Evolutionary conservation across 495 filamentous ascomycete species (phyloP), one percentile per base, ranked within the genome.

Genomic region (Aspergillus biplanus): DNA sequence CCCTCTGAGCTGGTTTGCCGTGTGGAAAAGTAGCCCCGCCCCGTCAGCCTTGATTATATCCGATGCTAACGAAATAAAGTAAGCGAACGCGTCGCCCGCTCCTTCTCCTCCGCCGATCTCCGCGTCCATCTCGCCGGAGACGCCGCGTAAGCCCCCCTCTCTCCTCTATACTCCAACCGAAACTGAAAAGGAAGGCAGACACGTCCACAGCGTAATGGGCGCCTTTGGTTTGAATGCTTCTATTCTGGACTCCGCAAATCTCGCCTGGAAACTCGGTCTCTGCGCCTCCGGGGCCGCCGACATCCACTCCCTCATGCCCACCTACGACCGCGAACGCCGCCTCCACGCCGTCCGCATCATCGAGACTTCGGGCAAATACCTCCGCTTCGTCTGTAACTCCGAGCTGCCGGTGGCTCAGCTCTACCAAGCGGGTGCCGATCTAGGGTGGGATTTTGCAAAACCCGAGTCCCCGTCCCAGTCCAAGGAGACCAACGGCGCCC

Each of bases 171-270:
- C n/a, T n/a, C n/a, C n/a, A n/a, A n/a, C n/a, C n/a, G n/a, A n/a
- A n/a, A n/a, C n/a, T n/a, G n/a, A n/a, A n/a, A n/a, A n/a, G n/a
- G n/a, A n/a, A n/a, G n/a, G n/a, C n/a, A 56, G 31, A 7, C 56
- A 67, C 60, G 69, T 79, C 8, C 76, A 79, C 65, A 68, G 61
- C 12, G 73, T 79, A n/a, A 66, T 78, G 63, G 75, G 76, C 3
- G 76, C 75, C 9, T 79, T 79, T 48, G 76, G 76, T 42, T 66
- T 79, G 18, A 79, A 79, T 56, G 67, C 75, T 2, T 78, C 76
- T 15, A 77, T 79, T 49, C 53, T 72, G 1, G 76, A 79, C 53
- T 67, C 76, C 12, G 57, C 71, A 6, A 79, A 79, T 37, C 63
- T 79, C 1, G 73, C 62, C 16, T 79, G 76, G 76, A 78, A 79